Evolutionary conservation across 1,284 basidiomycete genomes (phyloP).

Genomic region (Leccinum fuscescens): DNA sequence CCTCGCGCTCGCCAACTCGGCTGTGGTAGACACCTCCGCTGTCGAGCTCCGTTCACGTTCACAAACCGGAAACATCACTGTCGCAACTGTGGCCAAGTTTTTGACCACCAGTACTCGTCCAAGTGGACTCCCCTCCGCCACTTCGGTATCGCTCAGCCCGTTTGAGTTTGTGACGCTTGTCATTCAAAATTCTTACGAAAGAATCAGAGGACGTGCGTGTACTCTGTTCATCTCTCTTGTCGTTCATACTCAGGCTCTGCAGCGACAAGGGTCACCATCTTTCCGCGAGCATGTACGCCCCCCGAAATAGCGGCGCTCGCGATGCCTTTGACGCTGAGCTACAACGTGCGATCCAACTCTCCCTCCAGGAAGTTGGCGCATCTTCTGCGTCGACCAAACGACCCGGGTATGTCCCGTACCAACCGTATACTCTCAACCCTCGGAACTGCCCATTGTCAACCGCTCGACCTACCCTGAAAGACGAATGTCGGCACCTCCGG

Average conservation of each 20-base stretch:
- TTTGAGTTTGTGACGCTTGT: slow-evolving; percentile 94
- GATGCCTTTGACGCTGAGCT: slow-evolving; percentile 86
- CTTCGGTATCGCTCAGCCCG: slow-evolving; percentile 91
- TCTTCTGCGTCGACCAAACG: slow-evolving; percentile 43
- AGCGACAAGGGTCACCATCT: slow-evolving; percentile 50
- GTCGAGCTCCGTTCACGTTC: slow-evolving; percentile 89
- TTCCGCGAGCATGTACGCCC: slow-evolving; percentile 47
- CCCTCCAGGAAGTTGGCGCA: slow-evolving; percentile 74
- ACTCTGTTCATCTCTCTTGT: not conserved
- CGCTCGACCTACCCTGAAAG: slow-evolving; percentile 44
- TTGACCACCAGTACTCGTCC: slow-evolving; percentile 91
- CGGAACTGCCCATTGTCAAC: slow-evolving; percentile 75
- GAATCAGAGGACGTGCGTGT: slow-evolving; percentile 45
- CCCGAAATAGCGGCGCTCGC: slow-evolving; percentile 53
- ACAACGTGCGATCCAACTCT: slow-evolving; percentile 90
- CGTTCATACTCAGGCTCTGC: slow-evolving; percentile 6
- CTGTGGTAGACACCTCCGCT: slow-evolving; percentile 89
- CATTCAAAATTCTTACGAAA: slow-evolving; percentile 71
- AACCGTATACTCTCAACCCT: slow-evolving; percentile 56
- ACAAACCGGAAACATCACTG: slow-evolving; percentile 99
- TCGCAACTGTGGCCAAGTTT: slow-evolving; percentile 96
- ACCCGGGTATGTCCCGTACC: slow-evolving; percentile 69
- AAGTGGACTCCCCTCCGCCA: slow-evolving; percentile 86
- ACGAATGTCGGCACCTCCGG: slow-evolving; percentile 21
- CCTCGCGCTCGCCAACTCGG: slow-evolving; percentile 62